Percentiles rank a stretch among this genome's conserved stretches.
Conservation (phyloP, 495 filamentous ascomycete species). For the Penicillium maclennaniae region DNA sequence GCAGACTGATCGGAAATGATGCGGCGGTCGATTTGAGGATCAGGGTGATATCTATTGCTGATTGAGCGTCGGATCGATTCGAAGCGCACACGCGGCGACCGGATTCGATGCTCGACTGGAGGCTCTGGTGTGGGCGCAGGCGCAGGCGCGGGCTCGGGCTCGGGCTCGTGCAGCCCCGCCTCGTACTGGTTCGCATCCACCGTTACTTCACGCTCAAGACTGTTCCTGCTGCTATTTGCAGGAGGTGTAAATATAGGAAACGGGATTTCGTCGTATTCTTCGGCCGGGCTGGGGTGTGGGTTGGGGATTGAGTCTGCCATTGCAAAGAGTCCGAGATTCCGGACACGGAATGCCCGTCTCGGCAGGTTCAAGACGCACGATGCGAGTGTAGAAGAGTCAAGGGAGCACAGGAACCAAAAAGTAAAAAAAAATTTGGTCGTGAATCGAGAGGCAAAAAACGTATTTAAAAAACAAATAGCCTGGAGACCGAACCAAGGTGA, state of each 20-base stretch:
- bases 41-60: slow-evolving; percentile 8
- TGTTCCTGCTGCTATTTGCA: slow-evolving; percentile 4
- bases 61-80: slow-evolving; percentile 20
- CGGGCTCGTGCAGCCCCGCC: slow-evolving; percentile 4
- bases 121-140: background rate
- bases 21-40: slow-evolving; percentile 2
- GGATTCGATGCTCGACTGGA: slow-evolving; percentile 2
- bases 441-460: background rate
- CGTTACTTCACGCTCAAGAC: slow-evolving; percentile 17
- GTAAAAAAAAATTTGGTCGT: background rate
- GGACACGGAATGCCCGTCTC: background rate
- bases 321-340: background rate
- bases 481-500: background rate
- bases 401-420: background rate
- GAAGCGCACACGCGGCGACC: slow-evolving; percentile 26
- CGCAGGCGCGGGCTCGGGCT: background rate
- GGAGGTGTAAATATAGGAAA: slow-evolving; percentile 9
- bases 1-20: slow-evolving; percentile 9
- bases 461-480: background rate
- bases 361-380: background rate
- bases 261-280: slow-evolving; percentile 24
- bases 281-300: slow-evolving; percentile 24
- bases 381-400: background rate
- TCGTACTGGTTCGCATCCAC: slow-evolving; percentile 19
- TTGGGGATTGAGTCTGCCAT: slow-evolving; percentile 6